Evolutionary conservation across 257 asterid species (phyloP), one percentile per base, ranked within the genome.

Genomic region (Primulina tabacum): DNA sequence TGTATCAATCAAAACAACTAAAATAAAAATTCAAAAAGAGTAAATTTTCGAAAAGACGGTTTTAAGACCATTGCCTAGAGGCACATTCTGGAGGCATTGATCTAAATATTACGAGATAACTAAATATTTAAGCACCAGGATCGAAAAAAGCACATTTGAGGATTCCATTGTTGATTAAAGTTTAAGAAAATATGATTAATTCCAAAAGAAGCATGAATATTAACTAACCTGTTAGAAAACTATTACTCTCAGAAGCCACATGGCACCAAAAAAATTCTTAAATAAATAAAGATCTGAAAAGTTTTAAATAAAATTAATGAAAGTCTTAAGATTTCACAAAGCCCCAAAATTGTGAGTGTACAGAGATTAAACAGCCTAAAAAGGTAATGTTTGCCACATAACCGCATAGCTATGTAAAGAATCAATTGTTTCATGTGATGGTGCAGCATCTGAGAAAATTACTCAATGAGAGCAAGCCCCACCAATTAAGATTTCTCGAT

Each of bases 231-330:
- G 16, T 58, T 29, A 43, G 18, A 43, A 43, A 43, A 43, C 14
- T 66, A 20, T 47, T 59, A 50, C 57, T n/a, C 43, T 8, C 52
- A 21, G 59, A 60, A 60, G 63, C 65, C 73, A 67, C 43, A 60
- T 30, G 21, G 55, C 12, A 28, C 67, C 52, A 35, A 18, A 62
- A 33, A 20, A 18, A 8, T 2, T 28, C 55, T 14, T 12, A 43
- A 43, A 12, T 12, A 28, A 12, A 43, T 0, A 43, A 43, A 43
- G 55, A 43, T 43, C 18, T 11, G 55, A 12, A 14, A 43, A 43
- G 55, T 43, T 43, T 12, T 4, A 43, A 14, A 43, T 43, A 2
- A 43, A 3, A 12, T 4, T 14, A 12, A 43, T 43, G 6, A 43
- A 43, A 28, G 30, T 11, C 4, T n/a, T 43, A 43, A 12, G n/a